Percentiles rank a stretch among this genome's conserved stretches.
These are phyloP conservation scores for Saturnispora bothae DNA, from an alignment of 805 yeast genomes.

Conservation along the genomic window DNA sequence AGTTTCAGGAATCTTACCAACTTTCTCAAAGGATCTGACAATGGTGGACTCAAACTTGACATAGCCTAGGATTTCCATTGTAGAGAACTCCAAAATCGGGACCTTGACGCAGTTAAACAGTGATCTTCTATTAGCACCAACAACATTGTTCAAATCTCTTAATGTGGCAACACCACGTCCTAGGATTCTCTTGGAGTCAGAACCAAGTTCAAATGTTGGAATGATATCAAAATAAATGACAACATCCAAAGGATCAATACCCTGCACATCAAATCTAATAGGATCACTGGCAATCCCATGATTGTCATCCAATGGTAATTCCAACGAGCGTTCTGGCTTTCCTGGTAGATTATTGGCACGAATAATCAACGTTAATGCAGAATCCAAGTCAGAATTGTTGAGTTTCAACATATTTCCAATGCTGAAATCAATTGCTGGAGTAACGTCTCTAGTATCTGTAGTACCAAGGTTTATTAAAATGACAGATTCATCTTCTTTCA, in stretches of 20 bases:
- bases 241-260: slow-evolving; percentile 39
- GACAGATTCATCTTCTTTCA: slow-evolving; percentile 53
- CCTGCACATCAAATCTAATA: slow-evolving; percentile 53
- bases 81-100: slow-evolving; percentile 65
- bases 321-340: slow-evolving; percentile 50
- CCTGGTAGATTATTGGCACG: slow-evolving; percentile 32
- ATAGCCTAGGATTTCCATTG: slow-evolving; percentile 67
- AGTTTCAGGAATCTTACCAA: slow-evolving; percentile 50
- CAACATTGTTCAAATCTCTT: slow-evolving; percentile 48
- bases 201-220: slow-evolving; percentile 59
- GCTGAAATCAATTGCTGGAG: slow-evolving; percentile 55
- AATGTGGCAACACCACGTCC: slow-evolving; percentile 81
- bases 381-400: slow-evolving; percentile 79
- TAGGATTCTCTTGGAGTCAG: slow-evolving; percentile 30
- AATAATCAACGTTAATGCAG: slow-evolving; percentile 70
- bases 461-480: slow-evolving; percentile 81
- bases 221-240: slow-evolving; percentile 73
- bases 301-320: slow-evolving; percentile 75
- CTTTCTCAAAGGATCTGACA: slow-evolving; percentile 65
- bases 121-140: slow-evolving; percentile 59
- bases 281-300: slow-evolving; percentile 64
- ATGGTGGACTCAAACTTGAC: slow-evolving; percentile 65
- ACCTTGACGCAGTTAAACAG: slow-evolving; percentile 54
- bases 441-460: slow-evolving; percentile 56
- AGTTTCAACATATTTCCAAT: slow-evolving; percentile 64